Evolutionary conservation across 2,329 filamentous ascomycete species (phyloP).

Genomic region (Daldinia sp.): DNA sequence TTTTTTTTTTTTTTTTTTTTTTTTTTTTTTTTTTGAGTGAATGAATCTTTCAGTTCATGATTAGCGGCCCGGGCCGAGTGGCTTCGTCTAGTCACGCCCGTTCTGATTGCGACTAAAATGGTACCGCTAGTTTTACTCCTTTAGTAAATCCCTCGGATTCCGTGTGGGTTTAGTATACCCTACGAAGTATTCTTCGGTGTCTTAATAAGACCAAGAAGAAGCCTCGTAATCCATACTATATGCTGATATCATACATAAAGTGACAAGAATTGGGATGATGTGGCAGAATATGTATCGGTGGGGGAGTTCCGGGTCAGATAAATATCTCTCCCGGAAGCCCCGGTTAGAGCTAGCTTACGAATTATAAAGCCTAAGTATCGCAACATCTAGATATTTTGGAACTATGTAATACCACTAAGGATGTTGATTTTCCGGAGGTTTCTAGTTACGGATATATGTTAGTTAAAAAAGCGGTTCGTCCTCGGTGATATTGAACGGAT

Average conservation of each 20-base stretch:
- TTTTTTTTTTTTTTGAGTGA: slow-evolving; percentile 1
- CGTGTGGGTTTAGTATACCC: too few relatives aligned
- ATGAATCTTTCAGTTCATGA: not conserved
- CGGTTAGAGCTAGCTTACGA: not conserved
- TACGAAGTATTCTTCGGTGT: not conserved
- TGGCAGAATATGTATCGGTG: not conserved
- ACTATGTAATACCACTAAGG: not conserved
- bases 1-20: slow-evolving; percentile 7
- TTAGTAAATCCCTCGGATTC: not conserved
- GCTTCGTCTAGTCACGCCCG: not conserved
- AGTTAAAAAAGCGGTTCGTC: not conserved
- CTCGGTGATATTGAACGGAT: not conserved
- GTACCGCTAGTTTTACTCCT: not conserved
- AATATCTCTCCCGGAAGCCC: not conserved
- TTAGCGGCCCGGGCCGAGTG: not conserved
- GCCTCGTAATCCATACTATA: not conserved
- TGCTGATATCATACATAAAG: not conserved
- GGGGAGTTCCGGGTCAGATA: slow-evolving; percentile 6
- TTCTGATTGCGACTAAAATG: not conserved
- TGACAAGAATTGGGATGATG: not conserved
- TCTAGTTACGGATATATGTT: not conserved
- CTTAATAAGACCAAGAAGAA: not conserved
- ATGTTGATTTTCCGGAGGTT: not conserved
- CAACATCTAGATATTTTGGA: not conserved
- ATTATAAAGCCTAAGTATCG: not conserved